These are phyloP conservation scores for Myxozyma geophila DNA, from an alignment of 805 yeast genomes.

Conservation along the genomic window DNA sequence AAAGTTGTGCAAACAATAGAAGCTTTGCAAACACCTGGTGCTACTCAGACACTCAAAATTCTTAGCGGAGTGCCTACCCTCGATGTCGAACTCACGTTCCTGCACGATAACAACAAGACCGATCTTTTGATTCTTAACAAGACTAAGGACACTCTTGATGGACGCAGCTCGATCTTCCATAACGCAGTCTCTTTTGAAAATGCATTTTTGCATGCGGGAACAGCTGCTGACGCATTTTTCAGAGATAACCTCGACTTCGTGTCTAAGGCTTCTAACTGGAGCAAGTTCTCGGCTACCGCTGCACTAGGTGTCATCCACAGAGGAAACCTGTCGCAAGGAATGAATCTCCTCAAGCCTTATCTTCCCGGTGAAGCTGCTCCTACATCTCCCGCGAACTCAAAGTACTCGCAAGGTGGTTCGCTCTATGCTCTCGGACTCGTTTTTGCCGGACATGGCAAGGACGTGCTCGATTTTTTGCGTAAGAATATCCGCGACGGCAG, in stretches of 20 bases:
- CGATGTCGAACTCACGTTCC: slow-evolving; percentile 86
- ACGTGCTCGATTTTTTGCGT: slow-evolving; percentile 73
- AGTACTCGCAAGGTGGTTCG: slow-evolving; percentile 92
- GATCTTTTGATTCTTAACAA: slow-evolving; percentile 81
- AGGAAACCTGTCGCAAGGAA: slow-evolving; percentile 92
- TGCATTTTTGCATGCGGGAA: slow-evolving; percentile 94
- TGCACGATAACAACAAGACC: slow-evolving; percentile 83
- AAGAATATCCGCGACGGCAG: slow-evolving; percentile 60
- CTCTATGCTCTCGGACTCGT: slow-evolving; percentile 90
- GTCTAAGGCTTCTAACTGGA: slow-evolving; percentile 98
- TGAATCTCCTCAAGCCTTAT: slow-evolving; percentile 83
- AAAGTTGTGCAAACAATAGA: slow-evolving; percentile 48
- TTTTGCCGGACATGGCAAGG: slow-evolving; percentile 95
- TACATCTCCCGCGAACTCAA: slow-evolving; percentile 31
- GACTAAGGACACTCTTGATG: slow-evolving; percentile 81
- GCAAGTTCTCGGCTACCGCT: slow-evolving; percentile 96
- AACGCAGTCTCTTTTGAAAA: slow-evolving; percentile 93
- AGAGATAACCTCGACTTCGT: slow-evolving; percentile 92
- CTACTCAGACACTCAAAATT: slow-evolving; percentile 60
- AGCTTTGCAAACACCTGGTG: slow-evolving; percentile 42
- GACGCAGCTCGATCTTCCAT: slow-evolving; percentile 91
- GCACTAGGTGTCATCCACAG: slow-evolving; percentile 96
- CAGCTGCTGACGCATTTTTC: slow-evolving; percentile 91
- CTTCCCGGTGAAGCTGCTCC: slow-evolving; percentile 71
- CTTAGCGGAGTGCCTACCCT: slow-evolving; percentile 92